Base-by-base conservation (phyloP, 2,329 filamentous ascomycete genomes). In the Myriosclerotinia curreyana region DNA sequence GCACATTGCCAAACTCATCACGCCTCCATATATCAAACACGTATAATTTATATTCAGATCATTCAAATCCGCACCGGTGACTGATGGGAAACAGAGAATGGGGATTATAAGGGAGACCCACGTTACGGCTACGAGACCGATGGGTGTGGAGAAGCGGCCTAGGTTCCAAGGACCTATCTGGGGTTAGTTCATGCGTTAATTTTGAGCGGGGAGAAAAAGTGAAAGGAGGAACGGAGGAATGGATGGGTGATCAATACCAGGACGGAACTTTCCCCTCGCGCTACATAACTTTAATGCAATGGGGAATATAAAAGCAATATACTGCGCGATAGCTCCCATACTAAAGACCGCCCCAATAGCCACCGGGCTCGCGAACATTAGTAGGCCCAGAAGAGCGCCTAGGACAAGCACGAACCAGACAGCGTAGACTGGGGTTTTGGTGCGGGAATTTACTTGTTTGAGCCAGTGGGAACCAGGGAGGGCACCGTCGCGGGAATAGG, bases 401-500 rank as follows among this genome's bases (percentile, higher is more conserved):
- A 90, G 79, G 3, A 75, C 68, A 49, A 80, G 80, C 70, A 90
- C 89, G 73, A 89, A 81, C 81, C 87, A 86, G 14, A 90, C 87
- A 0, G 87, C 86, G 71, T 89, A 90, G 58, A 89, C 86, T 0
- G 88, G 88, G 0, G 88, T 90, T 60, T 80, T 75, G 2, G 88
- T 90, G 69, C 76, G 72, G 1, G 71, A 70, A 75, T 90, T 87
- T 59, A 90, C 86, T 31, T 76, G 72, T 70, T 83, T 85, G 79
- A 86, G 86, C 70, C 81, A 79, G 0, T 75, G 75, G 6, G 83
- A 86, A 7, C 84, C 71, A 0, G 87, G 87, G 71, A 91, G 88
- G 72, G 86, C 88, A 69, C 85, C 87, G 70, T 91, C 88, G 42
- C 88, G 85, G 22, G 88, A 87, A 75, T 91, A 91, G 20, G 87